A percentile compares a stretch with the other conserved stretches of the same genome.
phyloP scores from a whole-genome alignment of 176 grass and related monocot genomes.

The Aegilops bicornis region DNA sequence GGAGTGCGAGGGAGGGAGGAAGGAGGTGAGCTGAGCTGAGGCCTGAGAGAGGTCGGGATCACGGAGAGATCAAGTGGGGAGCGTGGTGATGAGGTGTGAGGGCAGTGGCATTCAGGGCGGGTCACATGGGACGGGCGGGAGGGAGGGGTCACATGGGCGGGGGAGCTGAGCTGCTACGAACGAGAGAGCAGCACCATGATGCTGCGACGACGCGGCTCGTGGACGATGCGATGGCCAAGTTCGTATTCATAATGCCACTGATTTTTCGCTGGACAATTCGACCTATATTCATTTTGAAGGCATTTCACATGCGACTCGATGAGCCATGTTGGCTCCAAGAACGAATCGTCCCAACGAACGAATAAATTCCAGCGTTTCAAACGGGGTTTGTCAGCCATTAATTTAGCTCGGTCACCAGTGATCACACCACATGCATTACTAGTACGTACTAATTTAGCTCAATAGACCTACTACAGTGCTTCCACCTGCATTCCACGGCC shows the following conservation, averaged over 20 bases:
- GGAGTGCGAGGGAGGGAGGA: background rate
- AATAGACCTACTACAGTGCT: no score
- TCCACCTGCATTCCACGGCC: background rate
- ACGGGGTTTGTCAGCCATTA: background rate
- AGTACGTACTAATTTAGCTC: no score
- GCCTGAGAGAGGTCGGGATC: background rate
- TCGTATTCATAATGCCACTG: no score
- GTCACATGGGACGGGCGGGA: constrained; percentile 16
- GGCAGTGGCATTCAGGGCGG: constrained; percentile 22
- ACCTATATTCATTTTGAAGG: no score
- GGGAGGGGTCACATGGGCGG: background rate
- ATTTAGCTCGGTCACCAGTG: no score
- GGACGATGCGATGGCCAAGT: background rate
- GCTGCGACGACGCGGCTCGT: background rate
- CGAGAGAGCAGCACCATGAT: background rate
- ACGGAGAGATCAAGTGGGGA: background rate
- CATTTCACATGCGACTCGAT: no score
- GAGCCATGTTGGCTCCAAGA: no score
- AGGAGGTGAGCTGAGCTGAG: background rate
- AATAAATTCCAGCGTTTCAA: no score
- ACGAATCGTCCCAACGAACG: no score
- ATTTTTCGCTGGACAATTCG: no score
- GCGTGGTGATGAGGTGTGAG: constrained; percentile 12
- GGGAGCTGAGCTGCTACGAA: background rate
- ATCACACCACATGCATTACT: no score